These are phyloP conservation scores for Lactarius indigo DNA, from an alignment of 768 basidiomycete genomes.

Conservation along the genomic window DNA sequence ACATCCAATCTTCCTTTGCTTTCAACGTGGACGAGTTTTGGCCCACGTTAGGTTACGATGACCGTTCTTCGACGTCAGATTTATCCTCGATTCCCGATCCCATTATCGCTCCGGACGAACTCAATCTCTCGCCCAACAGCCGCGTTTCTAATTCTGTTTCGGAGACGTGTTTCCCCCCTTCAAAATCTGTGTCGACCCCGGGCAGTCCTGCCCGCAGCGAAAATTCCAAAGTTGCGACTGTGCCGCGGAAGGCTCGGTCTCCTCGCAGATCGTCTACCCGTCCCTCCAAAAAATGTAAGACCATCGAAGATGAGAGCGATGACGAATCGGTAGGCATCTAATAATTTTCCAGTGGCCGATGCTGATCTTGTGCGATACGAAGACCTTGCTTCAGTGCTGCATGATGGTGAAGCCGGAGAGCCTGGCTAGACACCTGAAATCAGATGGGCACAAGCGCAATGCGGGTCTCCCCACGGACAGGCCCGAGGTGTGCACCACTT, in stretches of 20 bases:
- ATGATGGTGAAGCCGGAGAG: slow-evolving; percentile 21
- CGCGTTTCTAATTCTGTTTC: neutral
- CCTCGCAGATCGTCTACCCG: neutral
- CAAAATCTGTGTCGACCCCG: neutral
- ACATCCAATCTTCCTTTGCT: slow-evolving; percentile 1
- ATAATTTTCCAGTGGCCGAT: neutral
- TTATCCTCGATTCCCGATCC: neutral
- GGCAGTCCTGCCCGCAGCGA: neutral
- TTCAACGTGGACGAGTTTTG: neutral
- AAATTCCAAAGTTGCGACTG: neutral
- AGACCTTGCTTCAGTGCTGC: slow-evolving; percentile 20
- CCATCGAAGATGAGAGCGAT: neutral
- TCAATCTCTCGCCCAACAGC: neutral
- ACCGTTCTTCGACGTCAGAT: neutral
- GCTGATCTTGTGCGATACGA: neutral
- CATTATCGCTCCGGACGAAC: neutral
- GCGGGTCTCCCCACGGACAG: slow-evolving; percentile 18
- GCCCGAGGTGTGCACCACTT: slow-evolving; percentile 17
- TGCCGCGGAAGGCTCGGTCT: neutral
- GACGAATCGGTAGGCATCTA: slow-evolving; percentile 12
- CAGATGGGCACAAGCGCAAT: slow-evolving; percentile 21
- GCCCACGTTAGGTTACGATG: neutral
- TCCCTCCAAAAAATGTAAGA: slow-evolving; percentile 10
- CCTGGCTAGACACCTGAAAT: slow-evolving; percentile 19
- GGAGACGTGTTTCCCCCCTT: neutral